Evolutionary conservation across 345 rosid species (phyloP).

Genomic region (Ceriops decandra): DNA sequence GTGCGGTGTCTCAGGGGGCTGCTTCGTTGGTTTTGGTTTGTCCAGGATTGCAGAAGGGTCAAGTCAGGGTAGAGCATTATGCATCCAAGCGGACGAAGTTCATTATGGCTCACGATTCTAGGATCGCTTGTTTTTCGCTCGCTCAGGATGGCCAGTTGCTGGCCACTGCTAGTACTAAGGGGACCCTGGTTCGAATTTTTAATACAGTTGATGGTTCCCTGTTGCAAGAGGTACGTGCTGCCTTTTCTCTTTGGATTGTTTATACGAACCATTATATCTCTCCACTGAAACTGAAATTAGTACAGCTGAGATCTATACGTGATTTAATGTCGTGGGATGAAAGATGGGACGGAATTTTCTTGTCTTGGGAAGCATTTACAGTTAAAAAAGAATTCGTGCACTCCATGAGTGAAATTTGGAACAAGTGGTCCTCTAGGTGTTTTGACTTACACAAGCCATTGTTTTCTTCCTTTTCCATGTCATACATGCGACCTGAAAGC

Average conservation of each 20-base stretch:
- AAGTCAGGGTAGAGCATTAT: slow-evolving; percentile 85
- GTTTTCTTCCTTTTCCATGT: background rate
- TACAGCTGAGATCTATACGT: no score
- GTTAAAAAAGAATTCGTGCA: no score
- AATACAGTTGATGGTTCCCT: slow-evolving; percentile 73
- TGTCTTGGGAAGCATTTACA: no score
- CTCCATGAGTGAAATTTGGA: no score
- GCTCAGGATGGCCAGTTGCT: slow-evolving; percentile 80
- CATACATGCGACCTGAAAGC: background rate
- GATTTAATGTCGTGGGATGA: no score
- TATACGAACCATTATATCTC: no score
- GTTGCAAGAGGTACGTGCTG: slow-evolving; percentile 64
- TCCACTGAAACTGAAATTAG: no score
- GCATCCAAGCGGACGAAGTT: slow-evolving; percentile 84
- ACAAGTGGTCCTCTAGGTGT: no score
- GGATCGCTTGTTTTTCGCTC: slow-evolving; percentile 82
- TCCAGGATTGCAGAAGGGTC: slow-evolving; percentile 87
- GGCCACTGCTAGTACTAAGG: slow-evolving; percentile 87
- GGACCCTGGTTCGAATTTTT: slow-evolving; percentile 76
- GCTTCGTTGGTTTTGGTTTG: slow-evolving; percentile 77
- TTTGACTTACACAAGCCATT: no score
- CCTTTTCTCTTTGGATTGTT: background rate
- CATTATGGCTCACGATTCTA: slow-evolving; percentile 89
- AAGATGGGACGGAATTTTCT: no score
- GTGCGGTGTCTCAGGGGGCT: slow-evolving; percentile 81